These are phyloP conservation scores for Nasturtium officinale DNA, from an alignment of 345 rosid genomes.

Conservation along the genomic window DNA sequence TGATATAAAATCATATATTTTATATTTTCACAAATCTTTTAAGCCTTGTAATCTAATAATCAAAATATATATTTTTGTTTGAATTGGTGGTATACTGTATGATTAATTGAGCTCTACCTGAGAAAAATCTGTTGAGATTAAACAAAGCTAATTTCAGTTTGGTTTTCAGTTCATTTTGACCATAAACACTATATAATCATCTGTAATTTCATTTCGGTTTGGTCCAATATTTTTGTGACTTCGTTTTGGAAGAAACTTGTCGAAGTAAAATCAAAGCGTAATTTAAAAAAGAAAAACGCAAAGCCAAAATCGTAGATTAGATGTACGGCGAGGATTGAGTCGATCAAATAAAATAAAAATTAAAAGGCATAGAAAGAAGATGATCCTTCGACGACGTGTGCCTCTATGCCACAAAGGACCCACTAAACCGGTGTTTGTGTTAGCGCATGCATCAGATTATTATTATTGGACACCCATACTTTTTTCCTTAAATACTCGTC, in stretches of 20 bases:
- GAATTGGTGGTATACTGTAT: background rate
- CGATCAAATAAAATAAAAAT: background rate
- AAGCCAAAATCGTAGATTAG: background rate
- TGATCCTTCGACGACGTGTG: constrained; percentile 37
- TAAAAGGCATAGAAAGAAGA: constrained; percentile 19
- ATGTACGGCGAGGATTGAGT: constrained; percentile 30
- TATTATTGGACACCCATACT: constrained; percentile 37
- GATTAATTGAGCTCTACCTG: background rate
- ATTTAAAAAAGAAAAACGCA: background rate
- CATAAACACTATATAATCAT: background rate
- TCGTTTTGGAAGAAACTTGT: background rate
- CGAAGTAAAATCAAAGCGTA: background rate
- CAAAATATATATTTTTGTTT: background rate
- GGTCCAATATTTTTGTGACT: background rate
- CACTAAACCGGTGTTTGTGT: constrained; percentile 36
- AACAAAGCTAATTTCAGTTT: background rate
- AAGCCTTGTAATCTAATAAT: background rate
- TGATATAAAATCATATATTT: constrained; percentile 21
- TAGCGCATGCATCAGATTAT: constrained; percentile 45
- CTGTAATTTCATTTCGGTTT: background rate
- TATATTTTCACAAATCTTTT: background rate
- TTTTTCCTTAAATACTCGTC: constrained; percentile 15
- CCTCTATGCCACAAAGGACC: constrained; percentile 35
- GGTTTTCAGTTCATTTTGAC: background rate
- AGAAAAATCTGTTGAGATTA: background rate